Conservation (phyloP, 129 eudicot species). For the Saussurea involucrata region DNA sequence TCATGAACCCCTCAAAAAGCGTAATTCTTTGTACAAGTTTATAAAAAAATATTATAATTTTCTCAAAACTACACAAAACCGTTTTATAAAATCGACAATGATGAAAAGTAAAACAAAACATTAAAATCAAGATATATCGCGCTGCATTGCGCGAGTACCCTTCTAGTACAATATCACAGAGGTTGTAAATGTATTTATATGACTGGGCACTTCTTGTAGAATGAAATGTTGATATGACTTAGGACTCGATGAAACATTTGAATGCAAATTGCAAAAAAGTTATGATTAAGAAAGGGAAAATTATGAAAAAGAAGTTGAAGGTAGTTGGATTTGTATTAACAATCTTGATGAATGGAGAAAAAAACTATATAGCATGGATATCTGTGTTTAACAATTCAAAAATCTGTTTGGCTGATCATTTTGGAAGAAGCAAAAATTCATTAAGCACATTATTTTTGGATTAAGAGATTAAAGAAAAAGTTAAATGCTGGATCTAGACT, state of each 20-base stretch:
- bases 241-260: neutral
- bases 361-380: neutral
- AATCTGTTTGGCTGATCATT: neutral
- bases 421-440: neutral
- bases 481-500: constrained; percentile 7
- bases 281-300: neutral
- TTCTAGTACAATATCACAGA: neutral
- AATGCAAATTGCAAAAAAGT: neutral
- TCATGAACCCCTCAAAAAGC: too few species aligned
- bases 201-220: neutral
- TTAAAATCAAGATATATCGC: neutral
- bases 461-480: neutral
- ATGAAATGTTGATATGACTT: neutral
- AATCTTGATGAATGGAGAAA: neutral
- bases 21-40: too few species aligned
- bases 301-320: neutral
- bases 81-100: too few species aligned
- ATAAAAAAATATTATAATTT: too few species aligned
- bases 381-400: neutral
- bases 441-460: neutral
- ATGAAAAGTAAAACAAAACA: neutral
- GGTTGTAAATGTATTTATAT: neutral
- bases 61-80: too few species aligned
- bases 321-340: neutral
- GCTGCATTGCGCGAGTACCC: too few species aligned